These are phyloP conservation scores for Alliaria petiolata DNA, from an alignment of 345 rosid species.

Conservation along the genomic window DNA sequence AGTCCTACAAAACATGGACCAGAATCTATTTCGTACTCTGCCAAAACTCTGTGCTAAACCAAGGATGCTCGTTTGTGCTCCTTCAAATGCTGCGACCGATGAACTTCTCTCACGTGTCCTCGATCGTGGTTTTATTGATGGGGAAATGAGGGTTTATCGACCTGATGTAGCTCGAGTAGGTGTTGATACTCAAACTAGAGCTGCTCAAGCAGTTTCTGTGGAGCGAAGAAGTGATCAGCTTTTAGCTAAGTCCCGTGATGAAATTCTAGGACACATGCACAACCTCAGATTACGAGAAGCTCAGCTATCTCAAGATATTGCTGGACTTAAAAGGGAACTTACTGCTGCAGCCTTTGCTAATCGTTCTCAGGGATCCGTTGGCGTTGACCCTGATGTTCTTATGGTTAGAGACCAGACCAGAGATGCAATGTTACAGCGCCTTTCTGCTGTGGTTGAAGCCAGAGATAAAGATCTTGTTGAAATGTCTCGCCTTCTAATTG, in stretches of 20 bases:
- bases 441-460: conserved; percentile 91
- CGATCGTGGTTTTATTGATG: conserved; percentile 98
- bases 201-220: conserved; percentile 99
- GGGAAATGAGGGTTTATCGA: conserved; percentile 95
- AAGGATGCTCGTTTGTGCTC: conserved; percentile 98
- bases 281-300: conserved; percentile 72
- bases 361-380: conserved; percentile 95
- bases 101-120: conserved; percentile 97
- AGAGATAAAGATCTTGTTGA: conserved; percentile 96
- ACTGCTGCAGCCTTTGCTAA: conserved; percentile 66
- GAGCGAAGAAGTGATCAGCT: conserved; percentile 97
- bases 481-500: conserved; percentile 92
- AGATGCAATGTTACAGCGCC: conserved; percentile 78
- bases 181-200: conserved; percentile 95
- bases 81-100: conserved; percentile 99
- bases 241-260: conserved; percentile 76
- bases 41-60: conserved; percentile 97
- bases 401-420: conserved; percentile 89
- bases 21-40: conserved; percentile 84
- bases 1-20: conserved; percentile 99
- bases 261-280: conserved; percentile 82
- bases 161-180: conserved; percentile 99
- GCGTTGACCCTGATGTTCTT: conserved; percentile 94
- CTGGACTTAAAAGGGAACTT: conserved; percentile 74
- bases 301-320: conserved; percentile 73